A percentile compares a stretch with the other conserved stretches of the same genome.
Evolutionary conservation across 768 basidiomycete species (phyloP).

Genomic region (Boletellus ananiceps): DNA sequence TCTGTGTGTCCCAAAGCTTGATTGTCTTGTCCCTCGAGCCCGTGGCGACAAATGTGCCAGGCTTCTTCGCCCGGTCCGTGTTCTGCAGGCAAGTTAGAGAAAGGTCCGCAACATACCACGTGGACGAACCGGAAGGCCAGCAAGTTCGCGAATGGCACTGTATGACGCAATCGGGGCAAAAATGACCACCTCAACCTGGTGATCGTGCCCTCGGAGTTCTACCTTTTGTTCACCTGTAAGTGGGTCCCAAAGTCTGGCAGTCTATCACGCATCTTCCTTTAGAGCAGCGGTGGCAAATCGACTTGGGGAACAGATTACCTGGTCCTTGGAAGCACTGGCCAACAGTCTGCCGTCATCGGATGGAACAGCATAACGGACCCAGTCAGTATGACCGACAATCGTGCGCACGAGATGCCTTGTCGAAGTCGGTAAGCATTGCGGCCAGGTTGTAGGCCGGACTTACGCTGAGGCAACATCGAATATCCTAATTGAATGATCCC

Average conservation of each 20-base stretch:
- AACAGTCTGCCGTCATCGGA: constrained; percentile 70
- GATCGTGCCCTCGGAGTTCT: constrained; percentile 84
- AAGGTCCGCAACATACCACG: background rate
- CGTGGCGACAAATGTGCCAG: constrained; percentile 64
- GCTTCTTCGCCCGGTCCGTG: constrained; percentile 46
- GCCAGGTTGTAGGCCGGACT: constrained; percentile 25
- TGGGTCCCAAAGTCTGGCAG: constrained; percentile 72
- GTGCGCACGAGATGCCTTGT: constrained; percentile 70
- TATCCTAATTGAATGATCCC: constrained; percentile 80
- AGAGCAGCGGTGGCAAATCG: background rate
- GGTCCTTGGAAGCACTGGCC: constrained; percentile 83
- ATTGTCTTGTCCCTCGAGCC: constrained; percentile 90
- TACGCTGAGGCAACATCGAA: constrained; percentile 87
- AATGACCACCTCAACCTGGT: constrained; percentile 76
- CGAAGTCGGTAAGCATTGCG: constrained; percentile 9
- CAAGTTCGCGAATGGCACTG: constrained; percentile 70
- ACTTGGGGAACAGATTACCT: constrained; percentile 44
- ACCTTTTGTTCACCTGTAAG: constrained; percentile 70
- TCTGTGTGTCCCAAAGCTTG: constrained; percentile 84
- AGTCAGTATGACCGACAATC: constrained; percentile 74
- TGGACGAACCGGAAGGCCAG: constrained; percentile 59
- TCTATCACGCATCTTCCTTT: constrained; percentile 40
- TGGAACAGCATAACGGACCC: constrained; percentile 70
- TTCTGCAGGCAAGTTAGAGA: constrained; percentile 33
- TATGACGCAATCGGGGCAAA: constrained; percentile 80